Evolutionary conservation across 2,329 filamentous ascomycete species (phyloP).

Genomic region (Stagonosporopsis chrysanthemi): DNA sequence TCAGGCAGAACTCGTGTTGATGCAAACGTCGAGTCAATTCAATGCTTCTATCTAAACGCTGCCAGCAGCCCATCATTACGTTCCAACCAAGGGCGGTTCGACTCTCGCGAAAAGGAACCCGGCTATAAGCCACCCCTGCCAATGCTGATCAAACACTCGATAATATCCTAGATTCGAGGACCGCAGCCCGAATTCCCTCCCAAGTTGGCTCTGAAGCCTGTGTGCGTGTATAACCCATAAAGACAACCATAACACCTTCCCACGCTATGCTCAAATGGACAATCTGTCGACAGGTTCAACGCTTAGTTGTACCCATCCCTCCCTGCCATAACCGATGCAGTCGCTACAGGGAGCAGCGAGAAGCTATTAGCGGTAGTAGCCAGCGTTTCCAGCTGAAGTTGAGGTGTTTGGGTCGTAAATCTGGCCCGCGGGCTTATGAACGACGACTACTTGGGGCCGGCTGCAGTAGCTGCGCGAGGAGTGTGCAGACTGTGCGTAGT

Average conservation of each 20-base stretch:
- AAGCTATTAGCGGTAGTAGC: constrained; percentile 2
- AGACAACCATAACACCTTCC: constrained; percentile 10
- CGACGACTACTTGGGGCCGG: constrained; percentile 6
- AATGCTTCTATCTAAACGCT: not conserved
- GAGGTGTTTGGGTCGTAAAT: constrained; percentile 10
- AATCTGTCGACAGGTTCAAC: not conserved
- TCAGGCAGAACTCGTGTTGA: not conserved
- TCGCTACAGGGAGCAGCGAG: not conserved
- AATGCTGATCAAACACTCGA: not conserved
- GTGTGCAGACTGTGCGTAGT: constrained; percentile 9
- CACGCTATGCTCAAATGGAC: constrained; percentile 1
- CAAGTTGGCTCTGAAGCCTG: not conserved
- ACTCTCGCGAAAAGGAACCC: constrained; percentile 13
- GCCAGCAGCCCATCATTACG: not conserved
- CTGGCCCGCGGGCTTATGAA: constrained; percentile 10
- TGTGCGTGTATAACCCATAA: not conserved
- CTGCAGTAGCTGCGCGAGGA: constrained; percentile 9
- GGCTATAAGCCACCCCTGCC: constrained; percentile 8
- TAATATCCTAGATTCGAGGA: not conserved
- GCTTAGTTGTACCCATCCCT: constrained; percentile 15
- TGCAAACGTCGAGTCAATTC: not conserved
- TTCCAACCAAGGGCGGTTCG: constrained; percentile 4
- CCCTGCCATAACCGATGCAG: not conserved
- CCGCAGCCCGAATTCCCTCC: not conserved
- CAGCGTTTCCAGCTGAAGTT: not conserved